A percentile compares a stretch with the other conserved stretches of the same genome.
phyloP scores from a whole-genome alignment of 805 yeast genomes.

The Yarrowia deformans region DNA sequence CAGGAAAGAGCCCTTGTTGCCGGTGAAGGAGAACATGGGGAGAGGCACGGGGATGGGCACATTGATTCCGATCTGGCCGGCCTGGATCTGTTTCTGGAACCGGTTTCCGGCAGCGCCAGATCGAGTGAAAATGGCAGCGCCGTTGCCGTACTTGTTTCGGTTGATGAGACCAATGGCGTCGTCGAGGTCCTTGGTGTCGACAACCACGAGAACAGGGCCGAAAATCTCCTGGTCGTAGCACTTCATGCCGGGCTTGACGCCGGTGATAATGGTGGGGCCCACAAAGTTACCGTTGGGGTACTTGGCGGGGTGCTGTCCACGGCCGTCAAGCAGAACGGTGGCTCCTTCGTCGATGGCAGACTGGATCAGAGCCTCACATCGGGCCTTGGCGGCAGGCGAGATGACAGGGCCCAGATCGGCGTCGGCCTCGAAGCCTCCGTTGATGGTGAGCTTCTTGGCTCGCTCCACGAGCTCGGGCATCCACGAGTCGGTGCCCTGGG shows the following conservation, averaged over 20 bases:
- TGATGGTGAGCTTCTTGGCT: slow-evolving; percentile 64
- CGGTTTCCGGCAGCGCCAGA: slow-evolving; percentile 75
- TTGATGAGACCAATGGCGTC: slow-evolving; percentile 72
- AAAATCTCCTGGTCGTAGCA: slow-evolving; percentile 78
- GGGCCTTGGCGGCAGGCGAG: slow-evolving; percentile 62
- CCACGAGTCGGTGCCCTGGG: slow-evolving; percentile 72
- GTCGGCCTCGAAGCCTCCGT: slow-evolving; percentile 69
- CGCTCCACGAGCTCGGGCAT: slow-evolving; percentile 63
- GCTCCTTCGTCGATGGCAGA: slow-evolving; percentile 71
- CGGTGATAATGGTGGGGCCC: slow-evolving; percentile 71
- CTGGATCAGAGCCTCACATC: slow-evolving; percentile 63
- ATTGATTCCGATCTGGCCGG: slow-evolving; percentile 80
- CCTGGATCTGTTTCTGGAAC: slow-evolving; percentile 70
- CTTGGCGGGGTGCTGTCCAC: slow-evolving; percentile 57
- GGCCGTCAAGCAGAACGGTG: slow-evolving; percentile 67
- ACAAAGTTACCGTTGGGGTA: slow-evolving; percentile 72
- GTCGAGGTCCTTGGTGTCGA: slow-evolving; percentile 68
- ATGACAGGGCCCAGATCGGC: slow-evolving; percentile 78
- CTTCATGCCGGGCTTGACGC: slow-evolving; percentile 71
- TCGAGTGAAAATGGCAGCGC: slow-evolving; percentile 71
- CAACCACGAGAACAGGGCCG: slow-evolving; percentile 74
- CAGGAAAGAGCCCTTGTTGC: slow-evolving; percentile 74
- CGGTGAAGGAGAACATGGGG: slow-evolving; percentile 83
- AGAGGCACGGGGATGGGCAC: slow-evolving; percentile 83
- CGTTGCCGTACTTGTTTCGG: slow-evolving; percentile 71